These are phyloP conservation scores for Hondaea fermentalgiana DNA, from an alignment of 108 stramenopile genomes.

Conservation along the genomic window DNA sequence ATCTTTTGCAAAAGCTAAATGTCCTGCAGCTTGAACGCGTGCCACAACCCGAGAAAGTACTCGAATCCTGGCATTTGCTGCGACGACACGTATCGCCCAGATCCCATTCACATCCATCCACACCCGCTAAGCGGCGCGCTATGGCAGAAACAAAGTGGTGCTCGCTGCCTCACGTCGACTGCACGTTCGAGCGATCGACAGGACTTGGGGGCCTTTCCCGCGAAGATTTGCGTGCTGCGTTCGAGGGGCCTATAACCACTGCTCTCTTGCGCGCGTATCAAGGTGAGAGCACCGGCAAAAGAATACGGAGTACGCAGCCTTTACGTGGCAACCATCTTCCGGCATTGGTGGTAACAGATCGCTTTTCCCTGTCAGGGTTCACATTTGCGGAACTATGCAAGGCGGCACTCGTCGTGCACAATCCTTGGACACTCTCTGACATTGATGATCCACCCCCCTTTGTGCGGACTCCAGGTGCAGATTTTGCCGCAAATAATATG, in stretches of 20 bases:
- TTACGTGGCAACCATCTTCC: not conserved
- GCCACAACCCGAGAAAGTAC: not conserved
- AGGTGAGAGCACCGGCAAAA: too few relatives aligned
- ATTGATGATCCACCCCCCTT: not conserved
- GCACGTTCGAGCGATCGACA: not conserved
- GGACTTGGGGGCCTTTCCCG: not conserved
- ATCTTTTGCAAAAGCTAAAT: not conserved
- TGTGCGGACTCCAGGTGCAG: not conserved
- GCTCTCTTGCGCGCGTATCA: not conserved
- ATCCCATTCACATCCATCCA: too few relatives aligned
- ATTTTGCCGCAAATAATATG: not conserved
- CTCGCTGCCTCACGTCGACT: not conserved
- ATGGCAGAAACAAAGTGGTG: not conserved
- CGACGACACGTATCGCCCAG: too few relatives aligned
- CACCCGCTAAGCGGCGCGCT: too few relatives aligned
- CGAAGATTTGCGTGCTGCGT: not conserved
- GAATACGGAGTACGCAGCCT: not conserved
- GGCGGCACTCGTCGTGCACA: not conserved
- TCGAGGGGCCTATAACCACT: not conserved
- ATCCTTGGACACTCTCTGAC: not conserved
- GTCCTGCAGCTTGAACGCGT: not conserved
- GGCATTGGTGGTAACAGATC: not conserved
- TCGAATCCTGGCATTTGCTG: not conserved
- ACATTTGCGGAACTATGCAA: not conserved
- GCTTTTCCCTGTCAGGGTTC: not conserved